Conservation (phyloP, 805 yeast genomes). For the Kurtzmaniella cleridarum region DNA sequence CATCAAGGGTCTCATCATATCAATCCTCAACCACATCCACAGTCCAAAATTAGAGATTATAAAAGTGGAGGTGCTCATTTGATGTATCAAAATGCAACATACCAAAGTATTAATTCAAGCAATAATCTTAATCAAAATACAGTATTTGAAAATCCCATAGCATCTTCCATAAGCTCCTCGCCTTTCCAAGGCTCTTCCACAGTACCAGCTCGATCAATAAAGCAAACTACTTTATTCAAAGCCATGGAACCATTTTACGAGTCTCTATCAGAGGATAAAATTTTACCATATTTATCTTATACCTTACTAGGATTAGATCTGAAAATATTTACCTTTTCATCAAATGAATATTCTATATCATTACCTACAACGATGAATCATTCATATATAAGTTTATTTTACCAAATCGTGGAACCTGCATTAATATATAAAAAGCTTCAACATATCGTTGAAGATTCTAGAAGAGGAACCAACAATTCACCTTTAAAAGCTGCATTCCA, state of each 20-base stretch:
- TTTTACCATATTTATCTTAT: slow-evolving; percentile 45
- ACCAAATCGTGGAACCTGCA: slow-evolving; percentile 64
- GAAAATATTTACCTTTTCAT: slow-evolving; percentile 43
- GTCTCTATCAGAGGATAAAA: slow-evolving; percentile 23
- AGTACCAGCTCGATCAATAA: neutral
- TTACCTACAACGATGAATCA: slow-evolving; percentile 50
- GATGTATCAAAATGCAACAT: neutral
- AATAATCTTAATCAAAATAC: neutral
- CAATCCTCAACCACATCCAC: neutral
- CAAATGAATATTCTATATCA: slow-evolving; percentile 18
- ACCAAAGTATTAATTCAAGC: slow-evolving; percentile 3
- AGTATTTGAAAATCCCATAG: neutral
- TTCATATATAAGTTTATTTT: slow-evolving; percentile 52
- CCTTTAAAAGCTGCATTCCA: slow-evolving; percentile 61
- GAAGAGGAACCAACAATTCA: slow-evolving; percentile 27
- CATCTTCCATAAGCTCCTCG: slow-evolving; percentile 5
- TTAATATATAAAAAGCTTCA: slow-evolving; percentile 46
- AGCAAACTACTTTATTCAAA: neutral
- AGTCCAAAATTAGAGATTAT: neutral
- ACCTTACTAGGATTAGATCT: slow-evolving; percentile 62
- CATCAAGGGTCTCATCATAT: neutral
- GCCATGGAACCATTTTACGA: slow-evolving; percentile 23
- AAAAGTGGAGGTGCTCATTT: neutral
- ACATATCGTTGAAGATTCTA: slow-evolving; percentile 18
- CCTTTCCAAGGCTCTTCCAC: slow-evolving; percentile 5